phyloP scores from a whole-genome alignment of 2,329 filamentous ascomycete genomes.

The Pestalotiopsis fici region DNA sequence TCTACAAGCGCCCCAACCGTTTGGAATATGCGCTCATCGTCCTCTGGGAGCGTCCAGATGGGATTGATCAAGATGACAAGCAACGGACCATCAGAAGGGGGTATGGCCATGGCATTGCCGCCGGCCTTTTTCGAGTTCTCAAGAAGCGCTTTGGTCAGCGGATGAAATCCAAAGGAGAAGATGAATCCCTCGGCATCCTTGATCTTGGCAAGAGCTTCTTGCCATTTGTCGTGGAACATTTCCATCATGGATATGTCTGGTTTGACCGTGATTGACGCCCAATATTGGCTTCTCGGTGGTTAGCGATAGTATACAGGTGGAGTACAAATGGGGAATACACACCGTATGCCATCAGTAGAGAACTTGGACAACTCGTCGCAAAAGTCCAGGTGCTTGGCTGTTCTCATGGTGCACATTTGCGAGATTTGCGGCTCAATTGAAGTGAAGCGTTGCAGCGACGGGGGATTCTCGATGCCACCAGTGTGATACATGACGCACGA shows the following conservation, averaged over 20 bases:
- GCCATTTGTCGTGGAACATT: too few species aligned
- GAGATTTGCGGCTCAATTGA: conserved; percentile 18
- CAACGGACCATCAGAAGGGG: conserved; percentile 18
- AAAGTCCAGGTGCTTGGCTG: conserved; percentile 16
- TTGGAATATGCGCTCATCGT: conserved; percentile 14
- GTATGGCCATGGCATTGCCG: conserved; percentile 19
- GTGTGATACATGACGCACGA: conserved; percentile 19
- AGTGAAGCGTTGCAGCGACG: conserved; percentile 18
- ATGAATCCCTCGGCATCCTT: conserved; percentile 19
- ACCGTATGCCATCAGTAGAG: conserved; percentile 11
- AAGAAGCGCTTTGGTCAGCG: conserved; percentile 16
- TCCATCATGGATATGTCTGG: too few species aligned
- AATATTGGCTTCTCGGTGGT: conserved; percentile 12
- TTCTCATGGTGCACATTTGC: conserved; percentile 14
- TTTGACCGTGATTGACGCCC: too few species aligned
- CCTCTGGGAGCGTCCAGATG: conserved; percentile 14
- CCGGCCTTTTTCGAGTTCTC: conserved; percentile 17
- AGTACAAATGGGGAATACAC: neutral
- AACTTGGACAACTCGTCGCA: conserved; percentile 15
- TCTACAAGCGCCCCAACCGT: conserved; percentile 1
- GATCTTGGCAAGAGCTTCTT: conserved; percentile 14
- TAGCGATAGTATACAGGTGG: neutral
- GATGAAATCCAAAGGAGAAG: conserved; percentile 21
- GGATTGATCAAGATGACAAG: conserved; percentile 21
- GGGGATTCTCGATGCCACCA: conserved; percentile 15